Percentiles rank a stretch among this genome's conserved stretches.
Conservation (phyloP, 2,329 filamentous ascomycete species). For the Monosporascus ibericus region DNA sequence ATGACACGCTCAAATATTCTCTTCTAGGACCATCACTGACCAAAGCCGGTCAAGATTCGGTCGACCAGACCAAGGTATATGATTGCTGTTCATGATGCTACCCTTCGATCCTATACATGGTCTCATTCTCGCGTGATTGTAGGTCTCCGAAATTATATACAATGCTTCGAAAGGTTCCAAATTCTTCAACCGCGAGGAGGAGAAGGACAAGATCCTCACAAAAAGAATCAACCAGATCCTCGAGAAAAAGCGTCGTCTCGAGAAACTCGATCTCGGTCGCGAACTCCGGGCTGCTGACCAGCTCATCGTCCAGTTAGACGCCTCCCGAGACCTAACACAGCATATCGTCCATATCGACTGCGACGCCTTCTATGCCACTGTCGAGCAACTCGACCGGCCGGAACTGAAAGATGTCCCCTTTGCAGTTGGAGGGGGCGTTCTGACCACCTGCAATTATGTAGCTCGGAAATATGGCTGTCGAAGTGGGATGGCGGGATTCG, state of each 20-base stretch:
- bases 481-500: constrained; percentile 93
- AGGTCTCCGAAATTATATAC: constrained; percentile 95
- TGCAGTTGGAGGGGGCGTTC: constrained; percentile 69
- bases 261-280: constrained; percentile 65
- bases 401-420: constrained; percentile 84
- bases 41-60: constrained; percentile 86
- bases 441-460: constrained; percentile 75
- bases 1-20: constrained; percentile 75
- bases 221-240: constrained; percentile 79
- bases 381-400: constrained; percentile 78
- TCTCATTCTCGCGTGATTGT: background rate
- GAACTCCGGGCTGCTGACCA: constrained; percentile 75
- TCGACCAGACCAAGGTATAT: constrained; percentile 79
- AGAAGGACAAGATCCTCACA: constrained; percentile 73
- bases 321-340: constrained; percentile 74
- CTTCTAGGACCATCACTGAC: constrained; percentile 85
- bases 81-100: background rate
- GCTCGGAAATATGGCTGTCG: constrained; percentile 86
- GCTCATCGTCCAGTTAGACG: constrained; percentile 72
- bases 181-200: constrained; percentile 88
- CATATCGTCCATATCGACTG: constrained; percentile 89
- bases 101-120: too few relatives aligned
- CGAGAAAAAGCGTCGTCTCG: constrained; percentile 66
- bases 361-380: constrained; percentile 95
- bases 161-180: constrained; percentile 95